phyloP scores from a whole-genome alignment of 23 red algal genomes.

The Agarophyton chilense region DNA sequence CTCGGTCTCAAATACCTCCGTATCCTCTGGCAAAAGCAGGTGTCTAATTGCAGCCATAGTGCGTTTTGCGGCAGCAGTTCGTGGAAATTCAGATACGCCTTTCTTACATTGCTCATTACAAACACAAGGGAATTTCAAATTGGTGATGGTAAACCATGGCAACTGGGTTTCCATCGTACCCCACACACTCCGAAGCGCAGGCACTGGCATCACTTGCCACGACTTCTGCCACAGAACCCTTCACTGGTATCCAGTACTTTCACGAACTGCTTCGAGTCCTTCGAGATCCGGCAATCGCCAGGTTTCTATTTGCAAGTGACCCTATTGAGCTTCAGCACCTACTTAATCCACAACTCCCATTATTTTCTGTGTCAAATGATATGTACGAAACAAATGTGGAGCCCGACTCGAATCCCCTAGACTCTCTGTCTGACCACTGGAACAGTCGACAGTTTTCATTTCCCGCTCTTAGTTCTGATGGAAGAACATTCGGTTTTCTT shows the following conservation, averaged over 20 bases:
- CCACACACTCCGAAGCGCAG: constrained; percentile 14
- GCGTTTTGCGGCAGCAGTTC: no score
- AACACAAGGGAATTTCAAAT: no score
- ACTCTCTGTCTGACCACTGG: constrained; percentile 20
- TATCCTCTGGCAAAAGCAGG: no score
- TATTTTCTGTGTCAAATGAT: background rate
- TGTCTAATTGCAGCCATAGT: no score
- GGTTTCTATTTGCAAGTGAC: background rate
- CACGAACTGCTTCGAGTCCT: constrained; percentile 1
- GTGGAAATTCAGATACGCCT: no score
- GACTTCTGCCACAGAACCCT: background rate
- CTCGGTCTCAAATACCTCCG: no score
- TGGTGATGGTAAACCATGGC: background rate
- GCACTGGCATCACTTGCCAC: background rate
- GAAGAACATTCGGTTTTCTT: background rate
- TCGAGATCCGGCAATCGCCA: background rate
- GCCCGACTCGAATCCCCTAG: background rate
- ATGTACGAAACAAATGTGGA: constrained; percentile 19
- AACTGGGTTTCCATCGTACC: background rate
- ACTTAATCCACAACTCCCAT: background rate
- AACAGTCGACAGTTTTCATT: constrained; percentile 10
- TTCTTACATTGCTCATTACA: no score
- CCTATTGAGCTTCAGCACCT: constrained; percentile 25
- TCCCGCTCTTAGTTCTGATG: background rate
- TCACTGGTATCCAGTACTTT: constrained; percentile 26